Evolutionary conservation across 2,329 filamentous ascomycete genomes (phyloP).

Genomic region (Verticillium tricorpus): DNA sequence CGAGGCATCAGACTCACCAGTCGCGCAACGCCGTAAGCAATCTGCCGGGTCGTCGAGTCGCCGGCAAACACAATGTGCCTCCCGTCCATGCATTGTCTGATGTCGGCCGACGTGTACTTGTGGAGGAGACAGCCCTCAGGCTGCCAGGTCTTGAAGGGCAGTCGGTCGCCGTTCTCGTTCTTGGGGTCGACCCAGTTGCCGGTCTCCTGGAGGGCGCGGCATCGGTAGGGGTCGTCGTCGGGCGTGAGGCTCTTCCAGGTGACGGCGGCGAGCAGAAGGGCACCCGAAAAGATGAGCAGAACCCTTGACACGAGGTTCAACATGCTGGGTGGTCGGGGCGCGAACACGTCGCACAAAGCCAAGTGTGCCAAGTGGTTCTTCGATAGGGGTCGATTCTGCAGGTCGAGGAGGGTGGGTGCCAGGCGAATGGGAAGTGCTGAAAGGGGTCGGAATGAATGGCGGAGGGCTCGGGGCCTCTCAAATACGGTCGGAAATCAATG

Average conservation of each 20-base stretch:
- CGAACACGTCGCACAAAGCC: not conserved
- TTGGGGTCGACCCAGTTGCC: conserved; percentile 43
- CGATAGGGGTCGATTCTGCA: not conserved
- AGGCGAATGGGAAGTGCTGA: not conserved
- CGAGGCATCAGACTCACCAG: conserved; percentile 20
- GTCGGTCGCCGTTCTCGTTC: conserved; percentile 19
- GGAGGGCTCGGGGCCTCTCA: not conserved
- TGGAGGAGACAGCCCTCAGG: conserved; percentile 55
- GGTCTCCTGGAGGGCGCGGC: conserved; percentile 41
- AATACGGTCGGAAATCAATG: not conserved
- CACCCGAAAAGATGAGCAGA: not conserved
- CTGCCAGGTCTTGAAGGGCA: conserved; percentile 47
- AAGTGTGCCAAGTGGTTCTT: not conserved
- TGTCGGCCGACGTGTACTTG: conserved; percentile 45
- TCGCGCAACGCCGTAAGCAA: conserved; percentile 49
- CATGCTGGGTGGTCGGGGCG: not conserved
- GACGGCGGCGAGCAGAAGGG: not conserved
- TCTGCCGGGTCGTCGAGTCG: conserved; percentile 53
- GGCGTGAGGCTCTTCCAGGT: not conserved
- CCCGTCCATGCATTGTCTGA: conserved; percentile 47
- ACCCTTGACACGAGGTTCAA: not conserved
- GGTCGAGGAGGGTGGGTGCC: not conserved
- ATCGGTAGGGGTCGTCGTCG: conserved; percentile 44
- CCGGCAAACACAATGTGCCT: conserved; percentile 53
- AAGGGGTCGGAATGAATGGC: not conserved